These are phyloP conservation scores for Penicillium paxilli DNA, from an alignment of 495 filamentous ascomycete species.

Conservation along the genomic window DNA sequence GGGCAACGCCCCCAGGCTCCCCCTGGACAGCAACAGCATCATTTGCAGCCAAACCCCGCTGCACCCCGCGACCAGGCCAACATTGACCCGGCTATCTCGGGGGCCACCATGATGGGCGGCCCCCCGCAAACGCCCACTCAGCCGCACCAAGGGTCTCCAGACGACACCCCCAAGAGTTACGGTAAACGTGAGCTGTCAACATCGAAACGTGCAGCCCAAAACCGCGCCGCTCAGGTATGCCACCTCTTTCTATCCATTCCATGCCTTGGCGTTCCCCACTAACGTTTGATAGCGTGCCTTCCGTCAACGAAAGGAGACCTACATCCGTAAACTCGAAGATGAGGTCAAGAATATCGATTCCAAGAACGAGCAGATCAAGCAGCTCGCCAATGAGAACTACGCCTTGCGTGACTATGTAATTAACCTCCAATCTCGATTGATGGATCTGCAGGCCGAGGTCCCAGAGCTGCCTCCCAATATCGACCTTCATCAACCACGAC, in stretches of 20 bases:
- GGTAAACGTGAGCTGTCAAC: conserved; percentile 90
- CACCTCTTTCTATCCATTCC: neutral
- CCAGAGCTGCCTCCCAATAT: conserved; percentile 76
- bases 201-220: conserved; percentile 94
- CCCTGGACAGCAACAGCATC: conserved; percentile 39
- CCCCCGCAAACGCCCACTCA: conserved; percentile 40
- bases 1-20: conserved; percentile 37
- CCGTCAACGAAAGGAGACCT: conserved; percentile 94
- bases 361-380: conserved; percentile 70
- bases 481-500: conserved; percentile 46
- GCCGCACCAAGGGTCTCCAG: conserved; percentile 29
- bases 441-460: conserved; percentile 79
- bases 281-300: conserved; percentile 73
- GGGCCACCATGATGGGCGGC: conserved; percentile 39
- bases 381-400: conserved; percentile 83
- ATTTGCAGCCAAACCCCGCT: conserved; percentile 42
- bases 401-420: conserved; percentile 88
- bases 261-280: neutral
- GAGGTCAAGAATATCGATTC: conserved; percentile 75
- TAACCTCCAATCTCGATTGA: conserved; percentile 81
- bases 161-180: conserved; percentile 45
- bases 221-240: conserved; percentile 91
- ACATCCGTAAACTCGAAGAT: conserved; percentile 95
- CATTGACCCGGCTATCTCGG: conserved; percentile 55
- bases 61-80: conserved; percentile 51